These are phyloP conservation scores for Tremella mesenterica DNA, from an alignment of 768 basidiomycete genomes.

Conservation along the genomic window DNA sequence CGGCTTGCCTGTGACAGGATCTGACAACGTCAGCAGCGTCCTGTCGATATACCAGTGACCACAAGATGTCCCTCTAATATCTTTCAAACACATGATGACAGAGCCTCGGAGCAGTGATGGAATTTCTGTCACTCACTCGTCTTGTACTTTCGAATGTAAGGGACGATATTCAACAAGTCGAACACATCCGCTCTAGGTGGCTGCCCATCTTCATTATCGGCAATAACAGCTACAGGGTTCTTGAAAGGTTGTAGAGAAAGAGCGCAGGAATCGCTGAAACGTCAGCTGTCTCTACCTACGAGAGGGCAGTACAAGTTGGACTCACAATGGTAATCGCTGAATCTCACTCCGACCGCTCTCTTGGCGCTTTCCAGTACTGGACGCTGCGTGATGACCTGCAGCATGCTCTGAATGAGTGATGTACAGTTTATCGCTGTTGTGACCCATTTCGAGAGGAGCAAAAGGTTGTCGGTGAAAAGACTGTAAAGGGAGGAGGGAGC, in stretches of 20 bases:
- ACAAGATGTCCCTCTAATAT: no score
- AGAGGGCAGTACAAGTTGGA: neutral
- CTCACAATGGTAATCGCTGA: conserved; percentile 41
- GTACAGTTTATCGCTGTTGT: conserved; percentile 43
- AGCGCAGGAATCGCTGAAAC: conserved; percentile 65
- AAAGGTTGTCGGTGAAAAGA: neutral
- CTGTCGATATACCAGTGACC: no score
- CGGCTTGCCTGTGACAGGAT: conserved; percentile 48
- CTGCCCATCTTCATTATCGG: conserved; percentile 50
- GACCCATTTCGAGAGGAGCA: conserved; percentile 31
- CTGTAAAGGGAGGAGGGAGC: neutral
- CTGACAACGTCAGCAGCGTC: conserved; percentile 13
- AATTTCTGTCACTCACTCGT: conserved; percentile 36
- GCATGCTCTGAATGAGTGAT: conserved; percentile 45
- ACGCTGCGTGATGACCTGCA: conserved; percentile 36
- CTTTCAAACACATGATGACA: no score
- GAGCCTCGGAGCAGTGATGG: no score
- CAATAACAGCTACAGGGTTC: conserved; percentile 70
- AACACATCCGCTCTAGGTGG: conserved; percentile 61
- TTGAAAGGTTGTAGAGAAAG: conserved; percentile 82
- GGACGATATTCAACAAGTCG: conserved; percentile 83
- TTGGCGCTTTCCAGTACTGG: conserved; percentile 34
- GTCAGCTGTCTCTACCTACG: neutral
- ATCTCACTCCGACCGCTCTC: conserved; percentile 35
- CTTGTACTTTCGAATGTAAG: conserved; percentile 65